Conservation (phyloP, 2,329 filamentous ascomycete species). For the Penicillium corylophilum region DNA sequence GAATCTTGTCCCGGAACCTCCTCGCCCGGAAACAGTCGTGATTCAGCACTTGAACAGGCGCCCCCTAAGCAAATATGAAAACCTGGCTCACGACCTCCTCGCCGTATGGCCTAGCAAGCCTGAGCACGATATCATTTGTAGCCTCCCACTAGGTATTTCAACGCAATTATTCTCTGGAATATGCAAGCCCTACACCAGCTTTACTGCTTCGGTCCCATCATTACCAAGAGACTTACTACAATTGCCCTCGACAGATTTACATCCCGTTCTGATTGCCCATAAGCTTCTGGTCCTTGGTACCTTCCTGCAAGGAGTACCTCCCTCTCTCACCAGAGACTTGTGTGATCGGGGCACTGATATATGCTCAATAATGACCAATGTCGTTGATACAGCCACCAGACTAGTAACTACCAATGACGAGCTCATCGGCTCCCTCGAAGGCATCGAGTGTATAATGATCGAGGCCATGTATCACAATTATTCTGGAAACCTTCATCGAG, state of each 20-base stretch:
- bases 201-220: constrained; percentile 10
- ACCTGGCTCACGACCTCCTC: constrained; percentile 33
- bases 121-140: constrained; percentile 42
- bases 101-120: constrained; percentile 41
- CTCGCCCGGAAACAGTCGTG: background rate
- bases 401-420: constrained; percentile 43
- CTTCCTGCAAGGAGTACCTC: constrained; percentile 50
- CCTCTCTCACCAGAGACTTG: constrained; percentile 24
- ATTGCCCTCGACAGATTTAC: constrained; percentile 39
- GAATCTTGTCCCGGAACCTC: no score
- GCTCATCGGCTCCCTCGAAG: constrained; percentile 40
- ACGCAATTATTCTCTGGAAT: constrained; percentile 36
- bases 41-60: background rate
- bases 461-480: constrained; percentile 43
- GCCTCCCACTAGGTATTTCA: constrained; percentile 32
- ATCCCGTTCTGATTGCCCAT: constrained; percentile 52
- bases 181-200: constrained; percentile 20
- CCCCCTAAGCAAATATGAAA: constrained; percentile 13
- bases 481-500: constrained; percentile 42
- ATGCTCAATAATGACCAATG: constrained; percentile 26
- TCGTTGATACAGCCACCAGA: constrained; percentile 30
- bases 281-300: constrained; percentile 49
- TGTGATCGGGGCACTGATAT: constrained; percentile 19
- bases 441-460: constrained; percentile 46
- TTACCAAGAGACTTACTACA: constrained; percentile 35